Conservation (phyloP, 495 filamentous ascomycete genomes). For the Penicillium coffeae region DNA sequence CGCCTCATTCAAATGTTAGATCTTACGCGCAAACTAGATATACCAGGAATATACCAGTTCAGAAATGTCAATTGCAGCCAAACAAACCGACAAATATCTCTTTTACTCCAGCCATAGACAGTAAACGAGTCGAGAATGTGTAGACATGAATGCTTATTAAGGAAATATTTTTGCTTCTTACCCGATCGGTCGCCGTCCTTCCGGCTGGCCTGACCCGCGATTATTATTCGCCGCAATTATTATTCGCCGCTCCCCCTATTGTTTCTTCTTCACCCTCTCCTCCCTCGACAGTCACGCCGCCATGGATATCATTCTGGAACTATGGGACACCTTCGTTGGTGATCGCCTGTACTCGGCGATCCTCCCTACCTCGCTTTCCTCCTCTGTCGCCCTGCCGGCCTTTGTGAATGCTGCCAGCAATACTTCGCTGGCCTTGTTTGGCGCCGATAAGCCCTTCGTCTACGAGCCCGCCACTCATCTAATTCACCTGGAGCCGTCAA, state of each 20-base stretch:
- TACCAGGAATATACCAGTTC: too few relatives aligned
- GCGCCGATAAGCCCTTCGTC: constrained; percentile 47
- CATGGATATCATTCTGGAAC: constrained; percentile 91
- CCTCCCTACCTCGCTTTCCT: constrained; percentile 58
- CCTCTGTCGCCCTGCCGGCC: constrained; percentile 41
- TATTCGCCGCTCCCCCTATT: constrained; percentile 18
- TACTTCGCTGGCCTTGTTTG: constrained; percentile 36
- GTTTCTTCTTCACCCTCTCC: constrained; percentile 6
- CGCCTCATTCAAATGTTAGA: too few relatives aligned
- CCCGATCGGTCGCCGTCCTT: constrained; percentile 30
- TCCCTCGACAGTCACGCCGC: constrained; percentile 7
- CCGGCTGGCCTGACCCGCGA: constrained; percentile 43
- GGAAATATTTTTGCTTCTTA: not conserved
- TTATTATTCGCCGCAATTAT: constrained; percentile 25
- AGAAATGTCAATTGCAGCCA: too few relatives aligned
- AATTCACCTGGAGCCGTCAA: constrained; percentile 63
- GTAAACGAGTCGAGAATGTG: not conserved
- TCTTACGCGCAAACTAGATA: too few relatives aligned
- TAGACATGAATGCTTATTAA: not conserved
- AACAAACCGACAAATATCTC: too few relatives aligned
- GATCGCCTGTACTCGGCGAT: constrained; percentile 74
- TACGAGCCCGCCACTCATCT: constrained; percentile 72
- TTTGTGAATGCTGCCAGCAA: constrained; percentile 39
- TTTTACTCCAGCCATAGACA: too few relatives aligned
- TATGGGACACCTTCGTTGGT: constrained; percentile 78